Evolutionary conservation across 2,329 filamentous ascomycete species (phyloP).

Genomic region (Zopfia rhizophila): DNA sequence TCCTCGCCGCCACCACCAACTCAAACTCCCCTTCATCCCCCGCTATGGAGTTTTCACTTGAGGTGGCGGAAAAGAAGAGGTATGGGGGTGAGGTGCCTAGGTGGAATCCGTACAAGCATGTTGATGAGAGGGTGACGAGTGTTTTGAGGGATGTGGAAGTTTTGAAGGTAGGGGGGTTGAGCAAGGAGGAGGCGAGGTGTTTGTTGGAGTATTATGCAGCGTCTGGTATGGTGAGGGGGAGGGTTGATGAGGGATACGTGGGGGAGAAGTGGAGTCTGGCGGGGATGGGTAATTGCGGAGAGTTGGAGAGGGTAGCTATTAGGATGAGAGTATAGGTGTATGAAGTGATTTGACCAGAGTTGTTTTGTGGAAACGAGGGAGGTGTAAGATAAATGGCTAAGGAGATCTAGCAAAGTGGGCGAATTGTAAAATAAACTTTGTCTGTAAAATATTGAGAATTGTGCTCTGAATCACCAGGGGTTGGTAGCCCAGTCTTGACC

Average conservation of each 20-base stretch:
- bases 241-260: slow-evolving; percentile 76
- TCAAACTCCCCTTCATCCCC: slow-evolving; percentile 74
- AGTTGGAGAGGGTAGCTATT: slow-evolving; percentile 78
- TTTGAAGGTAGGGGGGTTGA: slow-evolving; percentile 72
- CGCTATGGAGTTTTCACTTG: slow-evolving; percentile 75
- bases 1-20: slow-evolving; percentile 78
- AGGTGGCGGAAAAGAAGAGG: slow-evolving; percentile 58
- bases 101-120: slow-evolving; percentile 63
- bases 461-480: too few relatives aligned
- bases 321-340: slow-evolving; percentile 41
- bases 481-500: too few relatives aligned
- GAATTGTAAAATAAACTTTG: too few relatives aligned
- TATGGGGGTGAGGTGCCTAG: slow-evolving; percentile 47
- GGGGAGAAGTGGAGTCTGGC: slow-evolving; percentile 85
- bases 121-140: slow-evolving; percentile 65
- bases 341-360: too few relatives aligned
- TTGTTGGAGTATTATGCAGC: slow-evolving; percentile 94
- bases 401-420: too few relatives aligned
- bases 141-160: slow-evolving; percentile 57
- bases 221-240: slow-evolving; percentile 79
- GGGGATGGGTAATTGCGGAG: slow-evolving; percentile 83
- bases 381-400: too few relatives aligned
- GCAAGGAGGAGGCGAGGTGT: slow-evolving; percentile 76
- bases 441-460: too few relatives aligned
- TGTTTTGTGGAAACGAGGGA: too few relatives aligned